Conservation (phyloP, 306 rosid species). For the Glycine latifolia region DNA sequence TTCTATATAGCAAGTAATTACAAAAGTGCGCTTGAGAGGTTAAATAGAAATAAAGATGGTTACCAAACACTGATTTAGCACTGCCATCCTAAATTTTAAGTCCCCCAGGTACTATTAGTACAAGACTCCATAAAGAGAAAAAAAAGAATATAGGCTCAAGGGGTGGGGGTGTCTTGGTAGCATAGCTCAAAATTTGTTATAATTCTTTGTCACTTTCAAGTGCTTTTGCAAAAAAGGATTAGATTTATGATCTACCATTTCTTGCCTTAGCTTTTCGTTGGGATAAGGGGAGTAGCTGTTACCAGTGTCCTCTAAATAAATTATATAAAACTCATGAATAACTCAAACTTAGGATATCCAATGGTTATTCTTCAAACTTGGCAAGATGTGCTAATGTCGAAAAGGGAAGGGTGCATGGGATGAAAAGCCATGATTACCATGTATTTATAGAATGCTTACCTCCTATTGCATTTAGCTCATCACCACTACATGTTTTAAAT, state of each 20-base stretch:
- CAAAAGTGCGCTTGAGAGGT: background rate
- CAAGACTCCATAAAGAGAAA: slow-evolving; percentile 8
- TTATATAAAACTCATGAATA: background rate
- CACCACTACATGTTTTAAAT: too few relatives aligned
- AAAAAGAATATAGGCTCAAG: background rate
- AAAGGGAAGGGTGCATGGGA: too few relatives aligned
- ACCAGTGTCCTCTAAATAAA: background rate
- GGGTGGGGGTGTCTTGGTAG: background rate
- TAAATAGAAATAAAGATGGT: slow-evolving; percentile 36
- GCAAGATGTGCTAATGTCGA: too few relatives aligned
- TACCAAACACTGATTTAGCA: slow-evolving; percentile 13
- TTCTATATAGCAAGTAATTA: too few relatives aligned
- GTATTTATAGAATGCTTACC: too few relatives aligned
- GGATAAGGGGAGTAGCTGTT: background rate
- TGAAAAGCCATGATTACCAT: too few relatives aligned
- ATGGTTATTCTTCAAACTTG: too few relatives aligned
- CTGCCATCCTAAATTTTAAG: slow-evolving; percentile 10
- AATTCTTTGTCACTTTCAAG: slow-evolving; percentile 69
- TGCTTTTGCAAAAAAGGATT: slow-evolving; percentile 48
- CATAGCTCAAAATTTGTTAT: slow-evolving; percentile 53
- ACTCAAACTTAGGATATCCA: too few relatives aligned
- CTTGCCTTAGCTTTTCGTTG: background rate
- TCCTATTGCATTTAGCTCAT: too few relatives aligned
- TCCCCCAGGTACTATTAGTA: background rate
- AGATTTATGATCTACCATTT: too few relatives aligned